Conservation (phyloP, 805 yeast genomes). For the Metschnikowia peoriensis region DNA sequence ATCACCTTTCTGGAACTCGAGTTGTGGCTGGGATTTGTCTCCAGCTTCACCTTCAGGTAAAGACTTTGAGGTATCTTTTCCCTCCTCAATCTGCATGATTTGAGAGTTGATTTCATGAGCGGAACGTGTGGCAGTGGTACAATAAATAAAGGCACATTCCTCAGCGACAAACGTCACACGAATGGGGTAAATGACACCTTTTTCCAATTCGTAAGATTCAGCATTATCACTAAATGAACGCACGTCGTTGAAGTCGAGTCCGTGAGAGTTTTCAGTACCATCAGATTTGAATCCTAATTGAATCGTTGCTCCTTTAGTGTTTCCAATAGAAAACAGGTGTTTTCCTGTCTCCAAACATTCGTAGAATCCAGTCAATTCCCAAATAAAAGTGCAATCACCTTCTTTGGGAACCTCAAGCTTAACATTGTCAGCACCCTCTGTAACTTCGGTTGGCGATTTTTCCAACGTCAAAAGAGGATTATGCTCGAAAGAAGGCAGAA, state of each 20-base stretch:
- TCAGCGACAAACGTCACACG: neutral
- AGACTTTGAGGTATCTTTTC: neutral
- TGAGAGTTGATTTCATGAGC: neutral
- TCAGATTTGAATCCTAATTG: neutral
- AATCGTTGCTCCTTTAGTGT: neutral
- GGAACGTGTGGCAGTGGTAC: neutral
- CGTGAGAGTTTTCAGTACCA: neutral
- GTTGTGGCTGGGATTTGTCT: neutral
- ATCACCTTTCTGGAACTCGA: neutral
- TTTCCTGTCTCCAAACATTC: neutral
- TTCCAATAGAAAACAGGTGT: neutral
- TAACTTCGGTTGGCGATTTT: neutral
- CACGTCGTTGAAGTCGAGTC: neutral
- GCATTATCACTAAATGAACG: neutral
- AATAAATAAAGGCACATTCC: neutral
- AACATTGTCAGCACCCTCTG: neutral
- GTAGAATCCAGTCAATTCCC: slow-evolving; percentile 1
- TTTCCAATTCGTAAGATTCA: neutral
- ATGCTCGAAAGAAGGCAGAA: neutral
- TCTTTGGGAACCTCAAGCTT: neutral
- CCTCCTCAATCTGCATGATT: neutral
- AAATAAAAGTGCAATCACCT: neutral
- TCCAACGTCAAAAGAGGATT: neutral
- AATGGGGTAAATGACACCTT: neutral
- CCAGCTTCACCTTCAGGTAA: neutral